A percentile compares a stretch with the other conserved stretches of the same genome.
phyloP scores from a whole-genome alignment of 208 protist genomes.

The Leishmania martiniquensis region DNA sequence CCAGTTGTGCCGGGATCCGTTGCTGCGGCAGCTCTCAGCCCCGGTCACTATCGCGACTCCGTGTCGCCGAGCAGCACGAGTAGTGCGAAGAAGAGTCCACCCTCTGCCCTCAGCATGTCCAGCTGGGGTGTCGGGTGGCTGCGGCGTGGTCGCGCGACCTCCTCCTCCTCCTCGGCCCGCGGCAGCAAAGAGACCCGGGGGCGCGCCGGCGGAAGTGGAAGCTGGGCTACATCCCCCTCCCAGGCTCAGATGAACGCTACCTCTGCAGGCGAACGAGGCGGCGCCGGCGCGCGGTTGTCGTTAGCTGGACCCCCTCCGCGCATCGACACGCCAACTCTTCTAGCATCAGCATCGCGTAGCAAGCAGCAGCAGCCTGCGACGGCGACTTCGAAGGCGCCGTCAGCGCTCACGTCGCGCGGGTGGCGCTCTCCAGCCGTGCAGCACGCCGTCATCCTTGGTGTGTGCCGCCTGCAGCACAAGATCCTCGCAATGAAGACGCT shows the following conservation, averaged over 20 bases:
- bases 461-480: conserved; percentile 53
- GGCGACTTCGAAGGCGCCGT: neutral
- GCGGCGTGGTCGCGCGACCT: conserved; percentile 5
- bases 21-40: conserved; percentile 17
- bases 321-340: neutral
- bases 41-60: conserved; percentile 17
- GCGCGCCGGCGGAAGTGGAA: neutral
- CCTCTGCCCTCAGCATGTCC: neutral
- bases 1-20: conserved; percentile 31
- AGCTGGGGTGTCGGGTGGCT: conserved; percentile 30
- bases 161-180: neutral
- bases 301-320: neutral
- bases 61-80: conserved; percentile 1
- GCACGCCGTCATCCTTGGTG: conserved; percentile 29
- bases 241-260: neutral
- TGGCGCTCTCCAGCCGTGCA: conserved; percentile 27
- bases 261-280: neutral
- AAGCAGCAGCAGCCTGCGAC: conserved; percentile 1
- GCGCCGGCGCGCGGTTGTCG: neutral
- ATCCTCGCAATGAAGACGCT: conserved; percentile 59
- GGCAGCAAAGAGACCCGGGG: neutral
- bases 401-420: conserved; percentile 3
- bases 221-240: neutral
- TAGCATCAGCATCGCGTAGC: neutral
- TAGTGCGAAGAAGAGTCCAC: neutral